Percentiles rank a stretch among this genome's conserved stretches.
Evolutionary conservation across 2,329 filamentous ascomycete species (phyloP).

Genomic region (Pleoardoris graminearum): DNA sequence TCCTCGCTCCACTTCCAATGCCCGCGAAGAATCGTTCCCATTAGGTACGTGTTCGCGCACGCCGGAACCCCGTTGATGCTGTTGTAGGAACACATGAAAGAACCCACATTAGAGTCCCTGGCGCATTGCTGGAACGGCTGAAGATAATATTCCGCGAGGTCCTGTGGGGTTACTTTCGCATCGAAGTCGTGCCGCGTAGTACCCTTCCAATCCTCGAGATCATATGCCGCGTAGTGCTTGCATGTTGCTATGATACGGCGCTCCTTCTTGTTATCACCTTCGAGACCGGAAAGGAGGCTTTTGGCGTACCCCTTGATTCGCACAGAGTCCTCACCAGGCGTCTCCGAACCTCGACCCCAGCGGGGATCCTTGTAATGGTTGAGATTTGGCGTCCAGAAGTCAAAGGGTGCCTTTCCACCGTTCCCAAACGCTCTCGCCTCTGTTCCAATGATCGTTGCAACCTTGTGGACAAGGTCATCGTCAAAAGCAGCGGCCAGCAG

Average conservation of each 20-base stretch:
- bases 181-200: slow-evolving; percentile 55
- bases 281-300: slow-evolving; percentile 32
- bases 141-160: slow-evolving; percentile 69
- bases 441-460: slow-evolving; percentile 60
- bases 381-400: slow-evolving; percentile 70
- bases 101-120: slow-evolving; percentile 49
- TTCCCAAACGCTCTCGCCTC: slow-evolving; percentile 70
- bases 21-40: slow-evolving; percentile 65
- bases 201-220: slow-evolving; percentile 36
- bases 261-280: slow-evolving; percentile 19
- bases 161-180: slow-evolving; percentile 61
- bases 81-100: slow-evolving; percentile 61
- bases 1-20: slow-evolving; percentile 67
- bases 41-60: slow-evolving; percentile 65
- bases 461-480: slow-evolving; percentile 60
- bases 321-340: slow-evolving; percentile 61
- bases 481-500: slow-evolving; percentile 66
- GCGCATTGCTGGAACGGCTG: slow-evolving; percentile 63
- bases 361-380: slow-evolving; percentile 67
- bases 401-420: slow-evolving; percentile 54
- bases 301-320: slow-evolving; percentile 53
- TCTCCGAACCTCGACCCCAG: slow-evolving; percentile 63
- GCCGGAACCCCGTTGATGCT: slow-evolving; percentile 69
- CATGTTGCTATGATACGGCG: slow-evolving; percentile 50
- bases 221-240: slow-evolving; percentile 49